Conservation (phyloP, 1,284 basidiomycete genomes). For the Uromyces viciae-fabae region DNA sequence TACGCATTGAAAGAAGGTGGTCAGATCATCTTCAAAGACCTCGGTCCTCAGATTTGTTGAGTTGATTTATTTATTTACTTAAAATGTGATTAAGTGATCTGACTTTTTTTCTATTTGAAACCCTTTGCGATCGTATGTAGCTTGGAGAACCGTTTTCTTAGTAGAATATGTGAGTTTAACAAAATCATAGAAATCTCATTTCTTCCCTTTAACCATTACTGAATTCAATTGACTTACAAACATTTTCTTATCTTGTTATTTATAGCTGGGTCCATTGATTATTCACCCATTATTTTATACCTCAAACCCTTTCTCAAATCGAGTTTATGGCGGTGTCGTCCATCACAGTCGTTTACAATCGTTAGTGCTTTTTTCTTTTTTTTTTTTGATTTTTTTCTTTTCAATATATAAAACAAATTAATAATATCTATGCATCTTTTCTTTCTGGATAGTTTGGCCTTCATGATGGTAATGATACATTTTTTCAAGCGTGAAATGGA, state of each 20-base stretch:
- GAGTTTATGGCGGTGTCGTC: constrained; percentile 66
- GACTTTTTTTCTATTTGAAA: not conserved
- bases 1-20: constrained; percentile 63
- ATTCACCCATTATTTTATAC: constrained; percentile 85
- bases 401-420: not conserved
- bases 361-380: constrained; percentile 56
- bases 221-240: not conserved
- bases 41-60: constrained; percentile 73
- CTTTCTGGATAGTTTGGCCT: constrained; percentile 64
- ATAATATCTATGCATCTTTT: not conserved
- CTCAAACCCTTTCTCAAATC: constrained; percentile 60
- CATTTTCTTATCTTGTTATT: not conserved
- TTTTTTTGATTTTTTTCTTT: constrained; percentile 18
- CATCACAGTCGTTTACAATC: constrained; percentile 73
- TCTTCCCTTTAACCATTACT: too few species aligned
- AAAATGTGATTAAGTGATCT: not conserved
- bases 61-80: not conserved
- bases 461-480: constrained; percentile 74
- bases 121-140: constrained; percentile 6
- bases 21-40: constrained; percentile 73
- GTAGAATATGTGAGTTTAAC: constrained; percentile 39
- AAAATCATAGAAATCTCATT: too few species aligned
- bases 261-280: constrained; percentile 77
- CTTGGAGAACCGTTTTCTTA: constrained; percentile 45
- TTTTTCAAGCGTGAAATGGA: constrained; percentile 91